Evolutionary conservation across 345 rosid genomes (phyloP), one percentile per base, ranked within the genome.

Genomic region (Eucalyptus cloeziana): DNA sequence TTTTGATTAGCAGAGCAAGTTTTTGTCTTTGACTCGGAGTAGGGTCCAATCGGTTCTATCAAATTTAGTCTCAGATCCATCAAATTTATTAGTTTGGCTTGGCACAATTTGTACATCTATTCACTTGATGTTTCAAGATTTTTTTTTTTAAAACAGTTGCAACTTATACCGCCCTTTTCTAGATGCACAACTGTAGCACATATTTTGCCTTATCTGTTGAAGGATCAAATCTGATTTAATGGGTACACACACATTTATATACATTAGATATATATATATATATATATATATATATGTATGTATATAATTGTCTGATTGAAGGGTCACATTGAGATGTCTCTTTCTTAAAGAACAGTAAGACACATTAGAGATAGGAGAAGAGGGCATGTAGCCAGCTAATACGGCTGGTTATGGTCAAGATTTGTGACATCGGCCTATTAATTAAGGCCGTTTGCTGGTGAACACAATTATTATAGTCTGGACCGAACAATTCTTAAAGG

Each of bases 281-380:
- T 3, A 11, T 3, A 25, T 1, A 31, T 31, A 31, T 0, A 1
- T 54, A 54, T 54, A 54, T 2, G 2, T 7, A 13, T 62, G 3
- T 7, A 64, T 10, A 37, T 71, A 71, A 10, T 76, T 40, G 25
- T 76, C 47, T 37, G 27, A 2, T 76, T 37, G 21, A 76, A 33
- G 13, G 80, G 45, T 71, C 45, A 37, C 81, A 2, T 10, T 21
- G 27, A 76, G 83, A 40, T 76, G 45, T 76, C 45, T 37, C 47
- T 76, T 37, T 19, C 83, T 37, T 76, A 10, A 37, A 76, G 47
- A 76, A 76, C 43, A 76, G 15, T 76, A 76, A 40, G 83, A 76
- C 47, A 21, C 2, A 76, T 11, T 76, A 40, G 27, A 76, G 43
- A 76, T 10, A 40, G 83, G 47, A 76, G 15, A 76, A 37, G 47